A percentile compares a stretch with the other conserved stretches of the same genome.
These are phyloP conservation scores for Fraxinus anomala DNA, from an alignment of 257 asterid genomes.

Conservation along the genomic window DNA sequence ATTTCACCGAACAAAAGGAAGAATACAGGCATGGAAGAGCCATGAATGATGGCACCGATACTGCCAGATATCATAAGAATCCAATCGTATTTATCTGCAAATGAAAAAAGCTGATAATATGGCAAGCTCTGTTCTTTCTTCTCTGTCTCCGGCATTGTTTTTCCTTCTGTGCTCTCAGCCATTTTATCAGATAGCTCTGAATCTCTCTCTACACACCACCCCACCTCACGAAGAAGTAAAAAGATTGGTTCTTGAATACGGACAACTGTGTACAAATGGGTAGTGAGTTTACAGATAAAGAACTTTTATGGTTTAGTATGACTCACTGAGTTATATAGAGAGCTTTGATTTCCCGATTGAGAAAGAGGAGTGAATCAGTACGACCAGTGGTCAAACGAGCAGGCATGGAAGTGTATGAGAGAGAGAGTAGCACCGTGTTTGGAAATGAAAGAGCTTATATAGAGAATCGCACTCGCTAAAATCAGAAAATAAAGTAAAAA, in stretches of 20 bases:
- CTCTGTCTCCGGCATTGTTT: constrained; percentile 47
- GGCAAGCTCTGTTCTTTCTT: constrained; percentile 54
- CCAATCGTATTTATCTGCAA: constrained; percentile 45
- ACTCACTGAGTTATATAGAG: background rate
- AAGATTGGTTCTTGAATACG: background rate
- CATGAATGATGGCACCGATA: constrained; percentile 84
- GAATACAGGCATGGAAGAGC: constrained; percentile 98
- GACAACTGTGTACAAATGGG: background rate
- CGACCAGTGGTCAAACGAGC: background rate
- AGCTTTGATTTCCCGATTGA: background rate
- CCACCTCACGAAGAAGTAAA: constrained; percentile 19
- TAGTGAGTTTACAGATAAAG: too few relatives aligned
- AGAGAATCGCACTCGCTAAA: too few relatives aligned
- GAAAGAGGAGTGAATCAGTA: background rate
- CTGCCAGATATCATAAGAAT: constrained; percentile 44
- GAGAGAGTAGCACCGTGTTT: background rate
- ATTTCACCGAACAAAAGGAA: constrained; percentile 88
- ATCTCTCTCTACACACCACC: constrained; percentile 20
- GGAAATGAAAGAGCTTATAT: too few relatives aligned
- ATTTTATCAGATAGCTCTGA: constrained; percentile 28
- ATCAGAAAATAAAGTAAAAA: too few relatives aligned
- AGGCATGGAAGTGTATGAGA: background rate
- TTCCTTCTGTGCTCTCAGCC: constrained; percentile 47
- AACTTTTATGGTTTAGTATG: background rate
- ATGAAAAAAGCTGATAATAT: constrained; percentile 44